A percentile compares a stretch with the other conserved stretches of the same genome.
These are phyloP conservation scores for Pelargonium fulgidum DNA, from an alignment of 441 rosid genomes.

Conservation along the genomic window DNA sequence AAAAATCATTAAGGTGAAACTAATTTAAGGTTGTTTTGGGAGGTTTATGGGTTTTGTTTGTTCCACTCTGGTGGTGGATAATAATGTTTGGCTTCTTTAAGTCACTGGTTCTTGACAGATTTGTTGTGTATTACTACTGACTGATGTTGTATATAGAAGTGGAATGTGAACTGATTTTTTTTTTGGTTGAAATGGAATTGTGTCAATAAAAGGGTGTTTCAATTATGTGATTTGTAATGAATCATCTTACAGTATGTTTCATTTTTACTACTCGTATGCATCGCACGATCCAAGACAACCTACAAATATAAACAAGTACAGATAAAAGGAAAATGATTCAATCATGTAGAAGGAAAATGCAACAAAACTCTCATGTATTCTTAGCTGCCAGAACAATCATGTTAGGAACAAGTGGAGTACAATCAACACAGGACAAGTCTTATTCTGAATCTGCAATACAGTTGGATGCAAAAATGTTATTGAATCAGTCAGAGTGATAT, in stretches of 20 bases:
- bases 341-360: too few relatives aligned
- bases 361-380: too few relatives aligned
- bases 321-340: too few relatives aligned
- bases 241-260: too few relatives aligned
- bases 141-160: conserved; percentile 19
- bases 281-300: too few relatives aligned
- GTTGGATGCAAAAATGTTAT: neutral
- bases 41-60: conserved; percentile 6
- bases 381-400: too few relatives aligned
- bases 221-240: too few relatives aligned
- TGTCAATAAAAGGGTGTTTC: too few relatives aligned
- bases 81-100: conserved; percentile 15
- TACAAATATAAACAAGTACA: too few relatives aligned
- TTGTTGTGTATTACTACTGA: conserved; percentile 16
- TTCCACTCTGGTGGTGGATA: conserved; percentile 9
- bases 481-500: neutral
- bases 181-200: too few relatives aligned
- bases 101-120: conserved; percentile 15
- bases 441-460: neutral
- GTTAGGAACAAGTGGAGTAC: neutral
- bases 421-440: neutral
- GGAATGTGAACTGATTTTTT: neutral
- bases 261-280: too few relatives aligned
- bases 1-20: neutral
- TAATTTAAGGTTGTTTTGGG: neutral